These are phyloP conservation scores for Hansenula sp. DNA, from an alignment of 1,139 yeast genomes.

Conservation along the genomic window DNA sequence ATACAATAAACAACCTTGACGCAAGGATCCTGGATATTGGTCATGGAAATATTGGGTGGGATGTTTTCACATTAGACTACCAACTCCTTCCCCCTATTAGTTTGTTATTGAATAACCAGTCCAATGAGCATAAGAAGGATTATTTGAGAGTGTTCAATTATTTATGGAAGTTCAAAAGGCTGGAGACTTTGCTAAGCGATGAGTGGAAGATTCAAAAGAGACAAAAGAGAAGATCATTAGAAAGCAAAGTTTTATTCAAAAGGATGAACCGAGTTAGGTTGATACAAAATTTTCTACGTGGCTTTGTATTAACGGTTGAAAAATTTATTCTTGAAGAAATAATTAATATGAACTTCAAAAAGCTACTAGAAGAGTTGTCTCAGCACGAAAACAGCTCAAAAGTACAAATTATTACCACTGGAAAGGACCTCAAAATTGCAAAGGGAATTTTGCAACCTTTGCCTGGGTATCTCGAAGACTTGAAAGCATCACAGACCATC, in stretches of 20 bases:
- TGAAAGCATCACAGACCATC: conserved; percentile 6
- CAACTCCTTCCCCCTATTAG: conserved; percentile 56
- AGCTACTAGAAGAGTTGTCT: conserved; percentile 19
- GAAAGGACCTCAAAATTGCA: conserved; percentile 10
- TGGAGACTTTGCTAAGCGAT: conserved; percentile 45
- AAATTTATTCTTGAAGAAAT: conserved; percentile 45
- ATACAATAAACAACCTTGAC: conserved; percentile 58
- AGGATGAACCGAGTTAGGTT: conserved; percentile 39
- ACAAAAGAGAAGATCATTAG: conserved; percentile 8
- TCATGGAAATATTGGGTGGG: conserved; percentile 82
- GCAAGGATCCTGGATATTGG: conserved; percentile 74
- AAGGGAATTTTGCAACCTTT: conserved; percentile 12
- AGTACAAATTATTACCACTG: conserved; percentile 10
- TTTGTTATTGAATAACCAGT: conserved; percentile 36
- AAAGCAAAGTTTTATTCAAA: conserved; percentile 28
- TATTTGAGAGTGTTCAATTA: conserved; percentile 83
- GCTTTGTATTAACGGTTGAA: conserved; percentile 41
- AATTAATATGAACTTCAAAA: conserved; percentile 40
- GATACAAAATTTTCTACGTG: conserved; percentile 42
- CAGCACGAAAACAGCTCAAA: conserved; percentile 1
- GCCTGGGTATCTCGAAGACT: conserved; percentile 10
- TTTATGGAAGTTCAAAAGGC: conserved; percentile 73
- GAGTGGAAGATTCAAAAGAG: conserved; percentile 41
- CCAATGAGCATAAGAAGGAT: conserved; percentile 43
- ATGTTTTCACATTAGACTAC: conserved; percentile 86